Base-by-base conservation (phyloP, 352 stramenopile species). In the Phytophthora palmivora region DNA sequence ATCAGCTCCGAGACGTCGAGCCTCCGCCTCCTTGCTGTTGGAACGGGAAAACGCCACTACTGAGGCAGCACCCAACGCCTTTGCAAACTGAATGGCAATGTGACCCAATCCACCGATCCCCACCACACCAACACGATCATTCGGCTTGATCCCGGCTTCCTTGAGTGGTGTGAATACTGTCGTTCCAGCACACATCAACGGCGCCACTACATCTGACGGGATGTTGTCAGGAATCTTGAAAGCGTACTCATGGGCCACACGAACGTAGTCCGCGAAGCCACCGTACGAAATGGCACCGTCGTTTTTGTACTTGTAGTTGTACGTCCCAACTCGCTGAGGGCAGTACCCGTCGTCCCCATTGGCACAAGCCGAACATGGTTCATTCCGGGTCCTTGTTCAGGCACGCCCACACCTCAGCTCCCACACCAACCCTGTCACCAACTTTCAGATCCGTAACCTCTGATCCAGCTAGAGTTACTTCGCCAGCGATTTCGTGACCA, bases 251-350 rank as follows among this genome's bases (percentile, higher is more conserved):
- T 82, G 48, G 36, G 77, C 48, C 9, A 90, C 67, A 18, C 88
- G 82, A 32, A 95, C 78, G 45, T 72, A 78, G 28, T 89, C 69
- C 14, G 70, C 72, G 64, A 93, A 97, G 24, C 88, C 88, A 24
- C 83, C 83, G 39, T 74, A 70, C 12, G 57, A 49, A 1, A 36
- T 49, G 16, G 18, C 30, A 14, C 84, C 84, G 38, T 91, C 79
- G 21, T 50, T 52, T 45, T 65, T 52, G 39, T 73, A 78, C 52
- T 56, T 65, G 58, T 39, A 36, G 62, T 76, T 78, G 66, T 94
- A 92, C 7, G 80, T 93, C 22, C 39, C 54, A 2, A 84, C 64
- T n/a, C 33, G 49, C 41, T 65, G 65, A 6, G 34, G 58, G 56
- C 89, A 96, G 59, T 83, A 79, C n/a, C 87, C 52, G 58, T 97